Evolutionary conservation across 805 yeast species (phyloP), one percentile per base, ranked within the genome.

Genomic region (Teunomyces cretensis): DNA sequence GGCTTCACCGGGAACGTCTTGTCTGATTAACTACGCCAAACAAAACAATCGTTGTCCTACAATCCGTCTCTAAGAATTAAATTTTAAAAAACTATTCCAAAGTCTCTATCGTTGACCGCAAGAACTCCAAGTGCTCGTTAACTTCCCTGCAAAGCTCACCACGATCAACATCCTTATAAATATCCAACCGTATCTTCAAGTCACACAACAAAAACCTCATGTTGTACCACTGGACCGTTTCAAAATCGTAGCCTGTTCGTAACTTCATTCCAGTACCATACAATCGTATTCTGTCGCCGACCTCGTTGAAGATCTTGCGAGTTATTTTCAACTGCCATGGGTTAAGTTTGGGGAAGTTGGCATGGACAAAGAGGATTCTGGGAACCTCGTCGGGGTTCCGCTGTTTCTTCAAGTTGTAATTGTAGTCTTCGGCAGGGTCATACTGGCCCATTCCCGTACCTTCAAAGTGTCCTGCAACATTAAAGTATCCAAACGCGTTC

Each of bases 381-480:
- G 68, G 67, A 0, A 59, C 60, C 5, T 51, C 49, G 15, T 41
- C 44, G 2, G 36, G 33, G 31, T 33, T 41, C 46, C 46, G 48
- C 33, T 15, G 41, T 44, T 33, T 43, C 41, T 37, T 14, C 27
- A 27, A 39, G 14, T 33, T 32, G 49, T 14, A 60, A 13, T 55
- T 50, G 51, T 62, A 80, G 61, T 87, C 95, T 36, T 75, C 76
- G n/a, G 73, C 61, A 2, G 91, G 88, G 57, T 84, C 81, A 49
- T 71, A 79, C 61, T 88, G 96, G 4, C 85, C 83, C 89, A 87
- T 87, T 2, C 86, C 88, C 8, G 83, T 78, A 13, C 91, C 92
- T n/a, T 72, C 63, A 57, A 76, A 84, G 8, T 68, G 69, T 45
- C 64, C 61, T 26, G 60, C 43, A 2, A 47, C 39, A 43, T 60